These are phyloP conservation scores for Stemphylium vesicarium DNA, from an alignment of 2,329 filamentous ascomycete species.

Conservation along the genomic window DNA sequence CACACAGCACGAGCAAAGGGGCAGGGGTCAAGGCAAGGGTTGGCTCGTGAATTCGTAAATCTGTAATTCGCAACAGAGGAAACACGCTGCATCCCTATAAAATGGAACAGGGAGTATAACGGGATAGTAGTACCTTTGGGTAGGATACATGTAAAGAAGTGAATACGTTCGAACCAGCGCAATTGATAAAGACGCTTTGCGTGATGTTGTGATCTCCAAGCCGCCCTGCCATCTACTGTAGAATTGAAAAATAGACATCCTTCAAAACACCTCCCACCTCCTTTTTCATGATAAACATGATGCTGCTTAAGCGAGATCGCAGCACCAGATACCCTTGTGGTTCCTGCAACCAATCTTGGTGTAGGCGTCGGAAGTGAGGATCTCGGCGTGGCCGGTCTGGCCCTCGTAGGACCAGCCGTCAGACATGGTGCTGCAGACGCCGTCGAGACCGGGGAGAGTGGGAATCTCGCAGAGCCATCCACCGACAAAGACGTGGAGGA, in stretches of 20 bases:
- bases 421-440: conserved; percentile 30
- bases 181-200: conserved; percentile 7
- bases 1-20: not conserved
- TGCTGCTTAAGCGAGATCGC: conserved; percentile 38
- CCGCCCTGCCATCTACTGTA: conserved; percentile 19
- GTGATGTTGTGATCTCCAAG: conserved; percentile 18
- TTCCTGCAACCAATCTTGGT: conserved; percentile 39
- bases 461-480: conserved; percentile 47
- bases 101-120: conserved; percentile 14
- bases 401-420: conserved; percentile 39
- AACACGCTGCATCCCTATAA: conserved; percentile 8
- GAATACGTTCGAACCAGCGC: conserved; percentile 21
- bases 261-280: not conserved
- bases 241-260: conserved; percentile 4
- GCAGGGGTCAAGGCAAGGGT: not conserved
- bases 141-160: conserved; percentile 24
- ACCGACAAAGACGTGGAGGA: conserved; percentile 41
- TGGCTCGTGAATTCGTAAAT: conserved; percentile 18
- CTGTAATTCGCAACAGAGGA: conserved; percentile 14
- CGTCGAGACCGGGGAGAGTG: conserved; percentile 31
- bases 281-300: not conserved
- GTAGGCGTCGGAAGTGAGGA: conserved; percentile 35
- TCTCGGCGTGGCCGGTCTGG: conserved; percentile 43
- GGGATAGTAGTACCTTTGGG: conserved; percentile 19
- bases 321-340: conserved; percentile 37